A percentile compares a stretch with the other conserved stretches of the same genome.
Evolutionary conservation across 2,329 filamentous ascomycete species (phyloP).

Genomic region (Sporothrix euskadiensis): DNA sequence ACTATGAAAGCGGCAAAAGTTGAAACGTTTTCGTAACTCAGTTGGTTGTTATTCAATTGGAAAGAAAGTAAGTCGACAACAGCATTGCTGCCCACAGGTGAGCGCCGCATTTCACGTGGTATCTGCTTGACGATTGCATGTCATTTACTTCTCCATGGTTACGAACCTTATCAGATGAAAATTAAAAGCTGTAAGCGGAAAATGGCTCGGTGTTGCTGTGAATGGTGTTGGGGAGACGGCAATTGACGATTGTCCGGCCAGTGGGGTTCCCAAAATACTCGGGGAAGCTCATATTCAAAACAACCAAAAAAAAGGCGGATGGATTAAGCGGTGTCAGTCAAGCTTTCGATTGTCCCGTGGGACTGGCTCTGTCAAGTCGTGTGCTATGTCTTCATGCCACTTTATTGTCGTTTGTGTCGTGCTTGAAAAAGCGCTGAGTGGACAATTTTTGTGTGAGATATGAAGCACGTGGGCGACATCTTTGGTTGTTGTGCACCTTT

Average conservation of each 20-base stretch:
- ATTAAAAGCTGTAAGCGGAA: too few species aligned
- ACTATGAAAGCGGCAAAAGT: too few species aligned
- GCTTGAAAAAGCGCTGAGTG: not conserved
- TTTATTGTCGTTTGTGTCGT: not conserved
- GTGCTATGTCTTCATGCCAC: not conserved
- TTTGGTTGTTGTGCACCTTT: not conserved
- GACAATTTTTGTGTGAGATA: not conserved
- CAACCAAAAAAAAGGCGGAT: not conserved
- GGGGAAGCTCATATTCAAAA: not conserved
- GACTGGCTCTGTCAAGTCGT: not conserved
- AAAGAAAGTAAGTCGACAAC: too few species aligned
- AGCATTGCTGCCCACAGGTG: too few species aligned
- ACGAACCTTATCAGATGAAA: too few species aligned
- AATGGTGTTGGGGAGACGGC: not conserved
- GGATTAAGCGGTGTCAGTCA: too few species aligned
- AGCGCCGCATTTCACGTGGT: too few species aligned
- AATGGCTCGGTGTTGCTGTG: not conserved
- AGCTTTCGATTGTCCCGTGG: not conserved
- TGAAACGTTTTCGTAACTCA: too few species aligned
- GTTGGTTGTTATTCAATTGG: too few species aligned
- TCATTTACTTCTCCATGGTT: too few species aligned
- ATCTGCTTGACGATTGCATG: too few species aligned
- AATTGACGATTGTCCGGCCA: not conserved
- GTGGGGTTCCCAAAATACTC: not conserved
- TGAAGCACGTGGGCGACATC: slow-evolving; percentile 1